Evolutionary conservation across 129 eudicot genomes (phyloP).

Genomic region (Ambrosia artemisiifolia): DNA sequence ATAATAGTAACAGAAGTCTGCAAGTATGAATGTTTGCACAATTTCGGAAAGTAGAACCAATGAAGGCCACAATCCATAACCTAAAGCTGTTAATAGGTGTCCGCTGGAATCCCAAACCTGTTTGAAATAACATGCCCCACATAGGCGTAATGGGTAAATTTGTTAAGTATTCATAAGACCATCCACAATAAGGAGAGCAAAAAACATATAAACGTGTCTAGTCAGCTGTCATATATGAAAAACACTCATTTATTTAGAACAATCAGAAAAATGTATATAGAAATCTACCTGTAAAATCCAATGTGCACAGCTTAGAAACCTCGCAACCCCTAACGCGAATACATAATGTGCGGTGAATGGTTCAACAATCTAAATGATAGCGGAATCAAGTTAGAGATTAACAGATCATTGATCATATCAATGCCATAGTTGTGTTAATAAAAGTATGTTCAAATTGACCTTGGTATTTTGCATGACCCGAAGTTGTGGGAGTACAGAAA

Average conservation of each 20-base stretch:
- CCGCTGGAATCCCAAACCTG: slow-evolving; percentile 51
- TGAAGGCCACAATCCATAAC: slow-evolving; percentile 50
- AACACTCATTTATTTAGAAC: too few relatives aligned
- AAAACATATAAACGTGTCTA: too few relatives aligned
- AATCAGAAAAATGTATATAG: neutral
- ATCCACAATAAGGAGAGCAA: too few relatives aligned
- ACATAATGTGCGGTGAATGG: slow-evolving; percentile 70
- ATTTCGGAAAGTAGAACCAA: slow-evolving; percentile 50
- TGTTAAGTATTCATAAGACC: neutral
- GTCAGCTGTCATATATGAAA: too few relatives aligned
- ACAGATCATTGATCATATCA: neutral
- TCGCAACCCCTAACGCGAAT: slow-evolving; percentile 58
- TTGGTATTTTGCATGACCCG: slow-evolving; percentile 55
- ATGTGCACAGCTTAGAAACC: slow-evolving; percentile 63
- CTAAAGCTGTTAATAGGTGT: slow-evolving; percentile 40
- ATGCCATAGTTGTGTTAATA: neutral
- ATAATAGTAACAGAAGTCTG: slow-evolving; percentile 51
- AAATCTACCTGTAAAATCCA: slow-evolving; percentile 47
- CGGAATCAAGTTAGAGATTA: neutral
- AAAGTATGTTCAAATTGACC: slow-evolving; percentile 21
- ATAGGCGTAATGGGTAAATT: neutral
- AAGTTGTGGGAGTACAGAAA: slow-evolving; percentile 63
- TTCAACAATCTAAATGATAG: slow-evolving; percentile 47
- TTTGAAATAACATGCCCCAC: neutral
- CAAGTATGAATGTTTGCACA: slow-evolving; percentile 47